Percentiles rank a stretch among this genome's conserved stretches.
These are phyloP conservation scores for Pichia cactophila DNA, from an alignment of 1,139 yeast species.

Conservation along the genomic window DNA sequence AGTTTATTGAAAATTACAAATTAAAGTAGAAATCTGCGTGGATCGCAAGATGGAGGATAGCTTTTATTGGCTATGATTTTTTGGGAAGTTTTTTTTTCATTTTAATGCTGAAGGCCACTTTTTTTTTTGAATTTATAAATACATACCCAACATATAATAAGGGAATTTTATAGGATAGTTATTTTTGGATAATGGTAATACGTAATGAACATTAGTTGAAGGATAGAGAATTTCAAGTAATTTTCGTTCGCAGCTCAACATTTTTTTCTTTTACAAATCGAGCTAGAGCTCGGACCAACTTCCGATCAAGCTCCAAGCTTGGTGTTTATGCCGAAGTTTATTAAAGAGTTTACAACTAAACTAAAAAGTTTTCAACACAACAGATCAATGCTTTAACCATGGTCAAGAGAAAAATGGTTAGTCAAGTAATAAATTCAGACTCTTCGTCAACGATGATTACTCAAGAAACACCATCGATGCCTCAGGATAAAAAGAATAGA, in stretches of 20 bases:
- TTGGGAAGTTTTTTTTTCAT: not conserved
- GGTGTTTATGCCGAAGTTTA: not conserved
- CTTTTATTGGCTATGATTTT: not conserved
- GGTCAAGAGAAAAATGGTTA: not conserved
- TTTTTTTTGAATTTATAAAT: not conserved
- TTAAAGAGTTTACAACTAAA: not conserved
- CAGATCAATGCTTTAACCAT: too few species aligned
- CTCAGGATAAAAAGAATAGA: not conserved
- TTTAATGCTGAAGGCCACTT: not conserved
- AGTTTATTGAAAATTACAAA: conserved; percentile 1
- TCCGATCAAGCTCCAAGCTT: not conserved
- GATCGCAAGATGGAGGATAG: not conserved
- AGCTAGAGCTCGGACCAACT: not conserved
- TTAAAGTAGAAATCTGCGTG: not conserved
- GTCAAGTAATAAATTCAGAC: not conserved
- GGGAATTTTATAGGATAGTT: not conserved
- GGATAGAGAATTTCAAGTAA: too few species aligned
- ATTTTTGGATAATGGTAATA: not conserved
- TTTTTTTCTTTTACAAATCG: not conserved
- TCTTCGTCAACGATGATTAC: not conserved
- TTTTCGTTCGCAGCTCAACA: not conserved
- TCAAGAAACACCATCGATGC: not conserved
- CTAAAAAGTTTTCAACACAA: not conserved
- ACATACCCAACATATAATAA: not conserved
- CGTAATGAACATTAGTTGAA: not conserved